Evolutionary conservation across 2,329 filamentous ascomycete species (phyloP).

Genomic region (Thelonectria blattea): DNA sequence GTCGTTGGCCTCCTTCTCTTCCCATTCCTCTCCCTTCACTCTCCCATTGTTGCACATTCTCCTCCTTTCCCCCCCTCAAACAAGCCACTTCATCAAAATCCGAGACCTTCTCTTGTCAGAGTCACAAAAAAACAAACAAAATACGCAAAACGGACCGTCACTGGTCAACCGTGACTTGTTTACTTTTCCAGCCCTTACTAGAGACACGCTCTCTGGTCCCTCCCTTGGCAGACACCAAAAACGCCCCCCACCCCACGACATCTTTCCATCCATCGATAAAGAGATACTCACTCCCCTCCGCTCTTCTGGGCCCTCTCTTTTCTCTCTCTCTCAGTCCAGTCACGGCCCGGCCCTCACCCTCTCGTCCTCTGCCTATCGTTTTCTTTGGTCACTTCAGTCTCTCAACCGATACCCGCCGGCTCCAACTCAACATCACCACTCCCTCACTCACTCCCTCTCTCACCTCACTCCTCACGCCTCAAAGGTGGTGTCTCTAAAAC

Average conservation of each 20-base stretch:
- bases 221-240: slow-evolving; percentile 28
- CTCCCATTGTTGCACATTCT: background rate
- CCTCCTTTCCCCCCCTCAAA: background rate
- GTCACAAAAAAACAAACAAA: background rate
- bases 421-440: slow-evolving; percentile 25
- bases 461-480: slow-evolving; percentile 19
- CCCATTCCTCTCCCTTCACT: background rate
- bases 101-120: background rate
- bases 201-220: slow-evolving; percentile 9
- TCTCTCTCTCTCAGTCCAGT: slow-evolving; percentile 7
- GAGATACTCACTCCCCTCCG: slow-evolving; percentile 30
- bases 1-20: background rate
- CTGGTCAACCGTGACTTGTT: background rate
- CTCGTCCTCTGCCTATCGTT: slow-evolving; percentile 28
- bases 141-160: background rate
- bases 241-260: slow-evolving; percentile 34
- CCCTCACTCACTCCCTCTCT: slow-evolving; percentile 14
- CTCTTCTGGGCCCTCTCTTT: slow-evolving; percentile 18
- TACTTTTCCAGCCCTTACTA: slow-evolving; percentile 6
- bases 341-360: slow-evolving; percentile 26
- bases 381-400: slow-evolving; percentile 1
- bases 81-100: background rate
- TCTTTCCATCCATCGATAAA: slow-evolving; percentile 39
- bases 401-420: slow-evolving; percentile 19
- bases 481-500: slow-evolving; percentile 20